Percentiles rank a stretch among this genome's conserved stretches.
Evolutionary conservation across 2,329 filamentous ascomycete species (phyloP).

Genomic region (Ascochyta lentis): DNA sequence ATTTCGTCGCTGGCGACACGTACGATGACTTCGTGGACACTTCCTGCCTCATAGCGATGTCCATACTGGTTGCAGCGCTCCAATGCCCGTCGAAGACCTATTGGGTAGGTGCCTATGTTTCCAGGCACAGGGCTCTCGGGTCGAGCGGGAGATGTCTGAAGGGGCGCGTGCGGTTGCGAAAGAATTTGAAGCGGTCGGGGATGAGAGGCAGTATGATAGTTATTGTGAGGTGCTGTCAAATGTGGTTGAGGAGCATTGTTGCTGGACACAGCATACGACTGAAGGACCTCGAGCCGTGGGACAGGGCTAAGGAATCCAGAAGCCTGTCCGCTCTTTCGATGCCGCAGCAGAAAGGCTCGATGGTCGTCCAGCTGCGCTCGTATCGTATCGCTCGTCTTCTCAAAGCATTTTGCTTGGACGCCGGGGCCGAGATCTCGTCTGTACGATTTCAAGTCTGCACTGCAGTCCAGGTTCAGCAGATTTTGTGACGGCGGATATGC

Average conservation of each 20-base stretch:
- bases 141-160: slow-evolving; percentile 3
- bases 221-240: neutral
- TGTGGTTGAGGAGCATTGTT: slow-evolving; percentile 1
- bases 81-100: slow-evolving; percentile 3
- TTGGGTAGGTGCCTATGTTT: slow-evolving; percentile 21
- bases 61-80: neutral
- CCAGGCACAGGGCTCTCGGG: slow-evolving; percentile 6
- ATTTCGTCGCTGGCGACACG: neutral
- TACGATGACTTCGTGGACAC: neutral
- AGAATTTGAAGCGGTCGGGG: slow-evolving; percentile 16
- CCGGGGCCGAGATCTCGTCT: slow-evolving; percentile 31
- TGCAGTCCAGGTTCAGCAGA: slow-evolving; percentile 31
- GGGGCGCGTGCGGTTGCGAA: slow-evolving; percentile 18
- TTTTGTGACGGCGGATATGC: slow-evolving; percentile 15
- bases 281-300: slow-evolving; percentile 16
- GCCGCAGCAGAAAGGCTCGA: slow-evolving; percentile 24
- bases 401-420: slow-evolving; percentile 29
- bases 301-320: slow-evolving; percentile 16
- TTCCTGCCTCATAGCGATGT: neutral
- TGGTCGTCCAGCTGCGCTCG: slow-evolving; percentile 29
- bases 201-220: slow-evolving; percentile 11
- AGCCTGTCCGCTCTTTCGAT: slow-evolving; percentile 10
- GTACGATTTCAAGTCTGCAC: slow-evolving; percentile 28
- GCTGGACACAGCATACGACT: slow-evolving; percentile 10
- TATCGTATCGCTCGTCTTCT: slow-evolving; percentile 28